Evolutionary conservation across 2,329 filamentous ascomycete genomes (phyloP).

Genomic region (Fusarium scirpi): DNA sequence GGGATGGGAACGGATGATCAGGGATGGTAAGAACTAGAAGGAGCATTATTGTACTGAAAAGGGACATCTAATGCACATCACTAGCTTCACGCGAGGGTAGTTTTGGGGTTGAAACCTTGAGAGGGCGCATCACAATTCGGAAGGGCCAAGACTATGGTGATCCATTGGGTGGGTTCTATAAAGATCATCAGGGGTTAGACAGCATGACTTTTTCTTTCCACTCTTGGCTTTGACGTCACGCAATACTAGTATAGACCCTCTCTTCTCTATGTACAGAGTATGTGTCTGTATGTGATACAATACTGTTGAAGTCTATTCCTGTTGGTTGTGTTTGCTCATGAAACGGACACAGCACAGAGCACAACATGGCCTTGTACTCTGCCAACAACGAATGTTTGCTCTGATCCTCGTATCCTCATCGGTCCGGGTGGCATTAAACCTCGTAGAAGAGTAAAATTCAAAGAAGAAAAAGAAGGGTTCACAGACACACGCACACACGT

Average conservation of each 20-base stretch:
- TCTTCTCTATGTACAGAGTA: too few relatives aligned
- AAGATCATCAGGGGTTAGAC: constrained; percentile 38
- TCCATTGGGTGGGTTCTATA: constrained; percentile 27
- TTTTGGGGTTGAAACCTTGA: constrained; percentile 12
- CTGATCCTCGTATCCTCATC: constrained; percentile 8
- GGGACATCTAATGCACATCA: constrained; percentile 40
- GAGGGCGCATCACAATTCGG: constrained; percentile 39
- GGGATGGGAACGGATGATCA: constrained; percentile 26
- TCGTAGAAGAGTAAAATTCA: not conserved
- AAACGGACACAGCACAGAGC: constrained; percentile 23
- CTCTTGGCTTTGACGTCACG: constrained; percentile 36
- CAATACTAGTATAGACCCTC: not conserved
- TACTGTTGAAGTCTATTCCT: not conserved
- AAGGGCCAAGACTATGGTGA: constrained; percentile 13
- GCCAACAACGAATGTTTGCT: constrained; percentile 14
- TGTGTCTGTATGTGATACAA: not conserved
- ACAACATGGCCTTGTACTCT: constrained; percentile 20
- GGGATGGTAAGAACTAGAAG: constrained; percentile 9
- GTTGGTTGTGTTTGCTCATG: constrained; percentile 34
- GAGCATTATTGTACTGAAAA: constrained; percentile 31
- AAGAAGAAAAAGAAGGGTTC: not conserved
- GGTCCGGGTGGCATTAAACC: constrained; percentile 4
- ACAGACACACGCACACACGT: constrained; percentile 1
- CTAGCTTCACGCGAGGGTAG: constrained; percentile 15
- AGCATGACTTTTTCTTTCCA: constrained; percentile 7